Conservation (phyloP, 2,329 filamentous ascomycete genomes). For the Emmonsiellopsis sp. region DNA sequence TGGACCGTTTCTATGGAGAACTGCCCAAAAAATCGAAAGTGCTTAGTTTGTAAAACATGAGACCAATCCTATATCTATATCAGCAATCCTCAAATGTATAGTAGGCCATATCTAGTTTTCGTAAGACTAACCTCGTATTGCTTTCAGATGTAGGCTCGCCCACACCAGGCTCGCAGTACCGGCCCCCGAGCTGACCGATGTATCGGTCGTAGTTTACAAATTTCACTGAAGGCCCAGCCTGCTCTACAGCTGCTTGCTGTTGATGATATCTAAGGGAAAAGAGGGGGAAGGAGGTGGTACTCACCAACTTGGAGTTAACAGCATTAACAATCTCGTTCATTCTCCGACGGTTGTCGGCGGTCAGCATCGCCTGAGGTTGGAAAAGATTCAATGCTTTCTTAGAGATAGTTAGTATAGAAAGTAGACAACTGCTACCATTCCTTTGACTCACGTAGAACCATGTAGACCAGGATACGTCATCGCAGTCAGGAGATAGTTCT, state of each 20-base stretch:
- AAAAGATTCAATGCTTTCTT: background rate
- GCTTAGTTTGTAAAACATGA: slow-evolving; percentile 11
- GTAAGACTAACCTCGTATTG: background rate
- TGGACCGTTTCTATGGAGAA: slow-evolving; percentile 6
- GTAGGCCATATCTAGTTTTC: background rate
- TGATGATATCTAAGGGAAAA: background rate
- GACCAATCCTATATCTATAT: background rate
- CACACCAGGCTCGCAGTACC: background rate
- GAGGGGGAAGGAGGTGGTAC: background rate
- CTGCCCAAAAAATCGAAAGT: slow-evolving; percentile 4
- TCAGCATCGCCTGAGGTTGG: background rate
- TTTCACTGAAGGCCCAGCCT: background rate
- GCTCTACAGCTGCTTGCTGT: background rate
- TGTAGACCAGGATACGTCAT: slow-evolving; percentile 2
- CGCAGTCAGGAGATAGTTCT: background rate
- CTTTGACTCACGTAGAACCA: background rate
- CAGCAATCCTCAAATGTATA: background rate
- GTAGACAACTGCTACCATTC: background rate
- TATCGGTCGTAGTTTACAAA: background rate
- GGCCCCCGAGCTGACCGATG: background rate
- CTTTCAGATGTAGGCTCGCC: background rate
- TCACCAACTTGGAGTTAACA: background rate
- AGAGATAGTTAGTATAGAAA: background rate
- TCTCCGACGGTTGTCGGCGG: background rate
- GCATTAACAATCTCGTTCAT: background rate